Evolutionary conservation across 306 rosid species (phyloP), one percentile per base, ranked within the genome.

Genomic region (Neltuma alba): DNA sequence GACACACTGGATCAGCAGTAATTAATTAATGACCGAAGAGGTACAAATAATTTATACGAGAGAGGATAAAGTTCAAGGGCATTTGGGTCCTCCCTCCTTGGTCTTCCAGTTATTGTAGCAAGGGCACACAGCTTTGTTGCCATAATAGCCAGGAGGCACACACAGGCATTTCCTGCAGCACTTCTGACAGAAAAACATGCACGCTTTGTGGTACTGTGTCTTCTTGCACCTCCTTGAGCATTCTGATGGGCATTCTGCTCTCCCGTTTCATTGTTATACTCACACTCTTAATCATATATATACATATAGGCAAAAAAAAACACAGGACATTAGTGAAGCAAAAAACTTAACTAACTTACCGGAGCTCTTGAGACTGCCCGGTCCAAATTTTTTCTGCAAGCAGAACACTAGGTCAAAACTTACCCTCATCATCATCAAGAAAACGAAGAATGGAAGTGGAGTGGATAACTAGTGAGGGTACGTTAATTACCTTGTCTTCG

Each of bases 101-200:
- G 92, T 89, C 88, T 89, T 89, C 92, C 92, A 89, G 88, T 89
- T 87, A 83, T 89, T 89, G 87, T 89, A 89, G 88, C 92, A 89
- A 79, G 92, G 90, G 86, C 92, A 89, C 44, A 83, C 88, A 1
- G 80, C 92, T 57, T 89, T 89, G 76, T 89, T 85, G 28, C 92
- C 92, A 64, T 89, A 89, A 25, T 64, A 89, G 16, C 92, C 92
- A 1, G 92, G 92, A 1, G 92, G 92, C 45, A 89, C 90, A n/a
- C 92, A 89, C 3, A 87, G 81, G 73, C 92, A 89, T 82, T 85
- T 85, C 3, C 21, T 76, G 84, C 92, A 89, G 83, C 92, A 89
- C 69, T 89, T 89, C 50, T 89, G 73, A 41, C 73, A 68, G 54
- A 68, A 68, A 5, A 40, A 68, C 73, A 68, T 68, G 73, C 73